Evolutionary conservation across 495 filamentous ascomycete species (phyloP).

Genomic region (Aspergillus mulundensis): DNA sequence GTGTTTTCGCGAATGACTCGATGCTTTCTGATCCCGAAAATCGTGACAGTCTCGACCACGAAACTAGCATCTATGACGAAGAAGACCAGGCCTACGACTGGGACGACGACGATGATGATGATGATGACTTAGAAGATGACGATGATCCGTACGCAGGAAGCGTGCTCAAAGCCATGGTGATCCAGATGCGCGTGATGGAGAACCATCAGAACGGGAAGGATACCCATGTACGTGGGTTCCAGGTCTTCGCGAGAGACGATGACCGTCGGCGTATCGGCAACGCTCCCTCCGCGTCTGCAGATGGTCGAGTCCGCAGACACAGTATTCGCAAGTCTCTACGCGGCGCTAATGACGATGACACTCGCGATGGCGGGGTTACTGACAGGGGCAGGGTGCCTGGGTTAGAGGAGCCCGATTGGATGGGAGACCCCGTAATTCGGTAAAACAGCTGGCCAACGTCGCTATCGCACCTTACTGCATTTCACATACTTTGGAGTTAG

Average conservation of each 20-base stretch:
- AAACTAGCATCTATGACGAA: neutral
- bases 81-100: constrained; percentile 26
- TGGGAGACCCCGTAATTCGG: constrained; percentile 55
- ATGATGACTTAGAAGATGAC: constrained; percentile 27
- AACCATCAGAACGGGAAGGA: constrained; percentile 99
- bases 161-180: constrained; percentile 76
- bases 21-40: constrained; percentile 1
- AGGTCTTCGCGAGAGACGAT: constrained; percentile 79
- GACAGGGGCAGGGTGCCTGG: constrained; percentile 28
- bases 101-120: constrained; percentile 35
- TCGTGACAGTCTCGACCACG: neutral
- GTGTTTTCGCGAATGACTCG: constrained; percentile 6
- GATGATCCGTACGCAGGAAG: constrained; percentile 51
- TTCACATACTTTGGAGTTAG: constrained; percentile 2
- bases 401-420: constrained; percentile 55
- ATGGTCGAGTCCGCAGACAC: constrained; percentile 28
- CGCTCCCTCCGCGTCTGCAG: constrained; percentile 38
- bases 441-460: constrained; percentile 15
- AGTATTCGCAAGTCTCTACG: constrained; percentile 30
- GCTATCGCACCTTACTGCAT: neutral
- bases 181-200: constrained; percentile 83
- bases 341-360: constrained; percentile 19
- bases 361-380: constrained; percentile 18
- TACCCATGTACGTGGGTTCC: constrained; percentile 89
- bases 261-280: constrained; percentile 27